Evolutionary conservation across 441 rosid species (phyloP), one percentile per base, ranked within the genome.

Genomic region (Kokia cookei): DNA sequence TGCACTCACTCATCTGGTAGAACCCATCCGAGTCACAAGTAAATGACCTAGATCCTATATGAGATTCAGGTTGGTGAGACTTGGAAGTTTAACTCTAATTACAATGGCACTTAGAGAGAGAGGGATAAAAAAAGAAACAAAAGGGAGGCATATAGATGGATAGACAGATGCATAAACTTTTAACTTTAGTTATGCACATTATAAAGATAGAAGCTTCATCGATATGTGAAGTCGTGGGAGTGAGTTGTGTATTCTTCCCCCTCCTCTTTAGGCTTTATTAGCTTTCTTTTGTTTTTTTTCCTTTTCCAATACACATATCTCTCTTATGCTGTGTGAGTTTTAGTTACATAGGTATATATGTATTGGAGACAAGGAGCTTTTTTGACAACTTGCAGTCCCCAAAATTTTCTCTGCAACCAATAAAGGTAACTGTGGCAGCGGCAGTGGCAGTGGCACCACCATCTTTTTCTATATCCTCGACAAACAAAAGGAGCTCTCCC

Each of bases 181-280:
- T 14, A 7, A 69, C 60, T 53, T 51, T 69, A 12, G 8, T 17
- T 29, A 17, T 11, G 61, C n/a, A 69, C 61, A 42, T 37, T 40
- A 65, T 73, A 81, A 84, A 84, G 90, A 59, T 53, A 78, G 93
- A 89, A 91, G 96, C 96, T 89, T 89, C 96, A 89, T 91, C 95
- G 92, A 87, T 77, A 81, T 82, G 81, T 74, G 88, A 59, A 84
- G 64, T 77, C 86, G 48, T 82, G 90, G 82, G 77, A 86, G 86
- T 85, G 88, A 87, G 88, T 84, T 78, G 84, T 78, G 84, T 66
- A 72, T 82, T 75, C 62, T 74, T 70, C 57, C 84, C 75, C 73
- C 81, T 74, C 83, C 66, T 35, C 83, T 85, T 80, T 78, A 79
- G 82, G 83, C 89, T 86, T 90, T 86, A 79, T 84, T 80, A 35